Evolutionary conservation across 1,284 basidiomycete species (phyloP).

Genomic region (Tilletia horrida): DNA sequence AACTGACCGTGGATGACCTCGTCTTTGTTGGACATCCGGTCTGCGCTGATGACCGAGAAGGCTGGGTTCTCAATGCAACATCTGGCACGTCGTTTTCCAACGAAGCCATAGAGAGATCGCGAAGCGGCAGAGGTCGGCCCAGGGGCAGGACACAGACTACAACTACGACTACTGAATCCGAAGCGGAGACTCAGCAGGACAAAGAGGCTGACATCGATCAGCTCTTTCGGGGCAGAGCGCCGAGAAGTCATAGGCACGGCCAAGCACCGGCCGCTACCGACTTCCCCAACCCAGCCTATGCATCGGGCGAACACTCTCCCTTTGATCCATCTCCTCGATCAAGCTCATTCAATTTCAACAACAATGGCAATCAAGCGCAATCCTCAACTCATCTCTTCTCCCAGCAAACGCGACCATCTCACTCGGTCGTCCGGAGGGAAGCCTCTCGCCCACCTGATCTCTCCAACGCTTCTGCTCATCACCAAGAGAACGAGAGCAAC

Average conservation of each 20-base stretch:
- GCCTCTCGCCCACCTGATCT: neutral
- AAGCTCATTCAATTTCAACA: neutral
- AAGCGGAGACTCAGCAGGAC: too few species aligned
- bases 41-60: conserved; percentile 58
- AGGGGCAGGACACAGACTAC: too few species aligned
- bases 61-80: conserved; percentile 9
- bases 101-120: too few species aligned
- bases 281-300: conserved; percentile 1
- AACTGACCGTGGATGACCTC: conserved; percentile 85
- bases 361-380: neutral
- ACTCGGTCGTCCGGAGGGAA: neutral
- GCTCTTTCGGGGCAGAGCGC: neutral
- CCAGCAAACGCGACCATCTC: neutral
- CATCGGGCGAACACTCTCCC: neutral
- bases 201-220: neutral
- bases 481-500: neutral
- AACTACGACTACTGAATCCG: too few species aligned
- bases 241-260: neutral
- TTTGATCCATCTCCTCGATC: conserved; percentile 7
- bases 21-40: conserved; percentile 94
- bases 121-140: too few species aligned
- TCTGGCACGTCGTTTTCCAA: too few species aligned
- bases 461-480: neutral
- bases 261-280: neutral
- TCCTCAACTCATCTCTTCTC: neutral